A percentile compares a stretch with the other conserved stretches of the same genome.
Conservation (phyloP, 768 basidiomycete species). For the Panus rudis region DNA sequence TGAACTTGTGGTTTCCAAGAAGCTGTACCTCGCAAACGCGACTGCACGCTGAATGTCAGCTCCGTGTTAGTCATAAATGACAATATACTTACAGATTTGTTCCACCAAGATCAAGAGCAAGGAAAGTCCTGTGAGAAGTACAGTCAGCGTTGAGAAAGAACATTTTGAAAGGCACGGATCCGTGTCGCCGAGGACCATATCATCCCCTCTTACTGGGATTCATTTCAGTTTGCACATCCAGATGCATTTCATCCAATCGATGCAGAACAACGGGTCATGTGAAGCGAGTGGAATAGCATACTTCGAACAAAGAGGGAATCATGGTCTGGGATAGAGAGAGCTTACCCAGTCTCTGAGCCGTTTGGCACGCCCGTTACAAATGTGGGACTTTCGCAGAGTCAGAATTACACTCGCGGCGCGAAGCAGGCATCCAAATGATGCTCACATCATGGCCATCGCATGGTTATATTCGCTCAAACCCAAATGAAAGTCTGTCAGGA, state of each 20-base stretch:
- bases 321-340: background rate
- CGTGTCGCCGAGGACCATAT: too few species aligned
- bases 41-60: conserved; percentile 31
- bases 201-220: too few species aligned
- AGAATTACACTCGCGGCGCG: background rate
- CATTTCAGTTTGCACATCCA: too few species aligned
- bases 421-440: background rate
- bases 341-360: conserved; percentile 86
- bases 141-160: background rate
- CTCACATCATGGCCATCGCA: conserved; percentile 90
- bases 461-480: conserved; percentile 72
- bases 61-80: background rate
- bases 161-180: too few species aligned
- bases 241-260: too few species aligned
- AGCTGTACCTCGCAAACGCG: conserved; percentile 93
- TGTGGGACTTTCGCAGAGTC: conserved; percentile 61
- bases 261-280: too few species aligned
- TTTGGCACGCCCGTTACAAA: conserved; percentile 95
- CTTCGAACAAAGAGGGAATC: background rate
- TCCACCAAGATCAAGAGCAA: conserved; percentile 94
- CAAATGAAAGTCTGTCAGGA: conserved; percentile 70
- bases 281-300: background rate
- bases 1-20: conserved; percentile 86
- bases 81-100: conserved; percentile 78
- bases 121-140: conserved; percentile 65